Base-by-base conservation (phyloP, 495 filamentous ascomycete species). In the Aspergillus cristatus region DNA sequence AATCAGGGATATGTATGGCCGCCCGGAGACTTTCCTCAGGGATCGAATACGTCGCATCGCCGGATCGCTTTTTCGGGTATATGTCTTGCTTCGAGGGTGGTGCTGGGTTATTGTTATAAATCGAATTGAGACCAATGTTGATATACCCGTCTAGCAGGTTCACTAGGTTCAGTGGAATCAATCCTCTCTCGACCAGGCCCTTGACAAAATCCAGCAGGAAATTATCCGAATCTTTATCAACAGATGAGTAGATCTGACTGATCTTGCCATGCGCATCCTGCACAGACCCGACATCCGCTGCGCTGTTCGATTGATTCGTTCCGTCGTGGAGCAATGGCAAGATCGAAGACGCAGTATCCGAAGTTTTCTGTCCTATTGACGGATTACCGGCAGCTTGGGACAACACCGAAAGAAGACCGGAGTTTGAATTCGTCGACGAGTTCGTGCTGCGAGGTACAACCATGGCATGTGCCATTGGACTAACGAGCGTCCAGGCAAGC, bases 41-140 rank as follows among this genome's bases (percentile, higher is more conserved):
- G n/a, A 67, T 18, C 0, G 58, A 54, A 48, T 71, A 71, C 0
- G 60, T 55, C 1, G 67, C 67, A 40, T 71, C 66, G n/a, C 30
- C 47, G 7, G 39, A 25, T 3, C 33, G 32, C 33, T 58, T 57
- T 7, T 44, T 46, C 7, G 55, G 54, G 37, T 60, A 64, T 31
- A 63, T 43, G 16, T 11, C 17, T 6, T 8, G 10, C 10, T 30
- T 18, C 7, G 1, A 3, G 7, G 7, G 6, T 8, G 35, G 17
- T 12, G 37, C 30, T 6, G 35, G 35, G 31, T 48, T 50, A 26
- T 18, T 29, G 35, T 50, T 37, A 11, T 43, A 6, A 11, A 37
- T 25, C n/a, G 41, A 57, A 34, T 45, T 48, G 6, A 54, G 14
- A 13, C 20, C 10, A 25, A 11, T 36, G 34, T 43, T 33, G 4